Base-by-base conservation (phyloP, 2,329 filamentous ascomycete genomes). In the Hortaea sp. region DNA sequence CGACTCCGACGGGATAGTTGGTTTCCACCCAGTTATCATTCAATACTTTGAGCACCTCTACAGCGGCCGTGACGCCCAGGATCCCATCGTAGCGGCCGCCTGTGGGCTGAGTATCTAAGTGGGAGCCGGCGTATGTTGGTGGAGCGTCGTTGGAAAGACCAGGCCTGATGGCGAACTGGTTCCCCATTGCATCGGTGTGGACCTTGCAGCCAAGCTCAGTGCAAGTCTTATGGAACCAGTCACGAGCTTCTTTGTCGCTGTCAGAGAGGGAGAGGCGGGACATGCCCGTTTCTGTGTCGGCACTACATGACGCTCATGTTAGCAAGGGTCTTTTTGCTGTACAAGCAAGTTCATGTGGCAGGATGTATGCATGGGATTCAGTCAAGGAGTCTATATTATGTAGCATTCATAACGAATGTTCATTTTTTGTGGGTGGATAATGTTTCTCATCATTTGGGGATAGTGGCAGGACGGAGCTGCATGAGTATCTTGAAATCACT, bases 1-100 rank as follows among this genome's bases (percentile, higher is more conserved):
- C 78, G 1, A 88, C 77, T 1, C 84, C 85, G 0, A 89, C 74
- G 1, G 82, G 81, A 35, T 78, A 84, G 39, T 83, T 75, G 0
- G 85, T 89, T 58, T 84, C 75, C 1, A 84, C 69, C 20, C 76
- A 69, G 50, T 81, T 76, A 12, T 89, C 85, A 5, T 81, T 72
- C 39, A 94, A 68, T 0, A 79, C 74, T 49, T 73, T 77, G 10
- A 92, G 67, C 62, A 84, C 81, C 65, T 92, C 86, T 0, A 92
- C 70, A 0, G 81, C 86, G 1, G 85, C 79, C 27, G 78, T 72
- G 5, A 92, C 75, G 6, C 86, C 86, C 0, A 92, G 65, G 30
- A 90, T 87, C 0, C 86, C 86, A 58, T 88, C 84, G 50, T 88
- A 88, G 28, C 83, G 67, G 0, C 82, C 83, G 1, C 82, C 83